Conservation (phyloP, 345 rosid species). For the Cardamine resedifolia region DNA sequence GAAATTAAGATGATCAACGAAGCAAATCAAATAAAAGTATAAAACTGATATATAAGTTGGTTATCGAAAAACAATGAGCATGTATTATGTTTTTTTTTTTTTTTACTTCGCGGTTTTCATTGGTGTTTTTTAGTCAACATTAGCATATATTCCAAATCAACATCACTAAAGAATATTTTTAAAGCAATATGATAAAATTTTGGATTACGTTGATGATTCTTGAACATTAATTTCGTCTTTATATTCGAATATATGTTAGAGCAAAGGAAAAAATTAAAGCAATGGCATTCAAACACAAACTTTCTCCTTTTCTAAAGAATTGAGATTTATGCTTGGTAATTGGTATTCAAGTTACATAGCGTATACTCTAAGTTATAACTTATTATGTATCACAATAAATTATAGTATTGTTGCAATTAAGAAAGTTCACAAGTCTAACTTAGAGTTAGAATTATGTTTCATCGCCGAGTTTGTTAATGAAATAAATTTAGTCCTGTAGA, state of each 20-base stretch:
- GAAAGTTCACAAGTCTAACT: too few relatives aligned
- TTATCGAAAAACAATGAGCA: too few relatives aligned
- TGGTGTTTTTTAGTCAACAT: slow-evolving; percentile 30
- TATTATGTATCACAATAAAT: too few relatives aligned
- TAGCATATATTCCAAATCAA: slow-evolving; percentile 36
- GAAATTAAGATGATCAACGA: not conserved
- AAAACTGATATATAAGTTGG: too few relatives aligned
- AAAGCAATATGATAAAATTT: slow-evolving; percentile 23
- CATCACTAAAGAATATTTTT: slow-evolving; percentile 21
- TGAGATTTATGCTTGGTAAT: not conserved
- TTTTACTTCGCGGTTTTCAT: not conserved
- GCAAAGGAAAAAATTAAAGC: slow-evolving; percentile 29
- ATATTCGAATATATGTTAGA: slow-evolving; percentile 22
- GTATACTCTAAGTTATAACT: slow-evolving; percentile 14
- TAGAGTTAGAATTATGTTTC: not conserved
- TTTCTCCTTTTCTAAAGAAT: slow-evolving; percentile 19
- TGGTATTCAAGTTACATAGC: slow-evolving; percentile 24
- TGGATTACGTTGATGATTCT: slow-evolving; percentile 32
- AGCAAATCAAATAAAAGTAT: too few relatives aligned
- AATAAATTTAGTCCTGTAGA: not conserved
- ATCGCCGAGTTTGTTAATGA: not conserved
- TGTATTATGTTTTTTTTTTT: not conserved
- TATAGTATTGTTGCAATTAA: too few relatives aligned
- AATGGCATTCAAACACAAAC: slow-evolving; percentile 25
- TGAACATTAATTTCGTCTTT: slow-evolving; percentile 24